phyloP scores from a whole-genome alignment of 2,329 filamentous ascomycete genomes.

The Xylariales sp. region DNA sequence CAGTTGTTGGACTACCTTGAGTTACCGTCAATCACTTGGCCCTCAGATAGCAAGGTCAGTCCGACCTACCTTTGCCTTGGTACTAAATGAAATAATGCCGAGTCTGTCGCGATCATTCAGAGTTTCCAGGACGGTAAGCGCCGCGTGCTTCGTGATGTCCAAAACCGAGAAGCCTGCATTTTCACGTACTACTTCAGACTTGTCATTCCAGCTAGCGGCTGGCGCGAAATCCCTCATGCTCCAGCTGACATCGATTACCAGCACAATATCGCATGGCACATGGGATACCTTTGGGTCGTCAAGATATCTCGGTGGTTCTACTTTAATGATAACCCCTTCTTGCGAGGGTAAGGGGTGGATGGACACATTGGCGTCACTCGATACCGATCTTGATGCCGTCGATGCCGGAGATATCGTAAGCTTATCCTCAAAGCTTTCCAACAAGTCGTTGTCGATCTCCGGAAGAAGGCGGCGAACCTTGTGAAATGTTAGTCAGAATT shows the following conservation, averaged over 20 bases:
- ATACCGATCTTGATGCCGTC: neutral
- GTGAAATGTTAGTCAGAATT: too few species aligned
- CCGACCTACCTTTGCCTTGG: conserved; percentile 28
- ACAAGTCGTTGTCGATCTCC: too few species aligned
- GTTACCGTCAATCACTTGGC: neutral
- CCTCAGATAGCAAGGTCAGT: too few species aligned
- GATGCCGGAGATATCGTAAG: too few species aligned
- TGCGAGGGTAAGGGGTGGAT: conserved; percentile 34
- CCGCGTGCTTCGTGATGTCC: conserved; percentile 57
- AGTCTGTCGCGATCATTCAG: conserved; percentile 50
- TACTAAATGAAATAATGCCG: conserved; percentile 52
- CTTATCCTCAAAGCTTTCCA: too few species aligned
- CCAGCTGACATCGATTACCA: conserved; percentile 57
- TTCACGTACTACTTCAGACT: conserved; percentile 30
- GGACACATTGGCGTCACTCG: conserved; percentile 13
- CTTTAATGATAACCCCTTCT: conserved; percentile 40
- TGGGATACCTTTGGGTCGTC: conserved; percentile 24
- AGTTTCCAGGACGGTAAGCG: conserved; percentile 52
- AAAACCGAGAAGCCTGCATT: conserved; percentile 48
- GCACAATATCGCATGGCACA: conserved; percentile 54
- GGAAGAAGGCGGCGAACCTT: too few species aligned
- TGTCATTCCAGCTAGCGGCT: conserved; percentile 33
- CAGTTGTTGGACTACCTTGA: conserved; percentile 39
- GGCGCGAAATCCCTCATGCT: conserved; percentile 50
- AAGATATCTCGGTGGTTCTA: conserved; percentile 39